phyloP scores from a whole-genome alignment of 1,284 basidiomycete species.

The Tremellales sp. region DNA sequence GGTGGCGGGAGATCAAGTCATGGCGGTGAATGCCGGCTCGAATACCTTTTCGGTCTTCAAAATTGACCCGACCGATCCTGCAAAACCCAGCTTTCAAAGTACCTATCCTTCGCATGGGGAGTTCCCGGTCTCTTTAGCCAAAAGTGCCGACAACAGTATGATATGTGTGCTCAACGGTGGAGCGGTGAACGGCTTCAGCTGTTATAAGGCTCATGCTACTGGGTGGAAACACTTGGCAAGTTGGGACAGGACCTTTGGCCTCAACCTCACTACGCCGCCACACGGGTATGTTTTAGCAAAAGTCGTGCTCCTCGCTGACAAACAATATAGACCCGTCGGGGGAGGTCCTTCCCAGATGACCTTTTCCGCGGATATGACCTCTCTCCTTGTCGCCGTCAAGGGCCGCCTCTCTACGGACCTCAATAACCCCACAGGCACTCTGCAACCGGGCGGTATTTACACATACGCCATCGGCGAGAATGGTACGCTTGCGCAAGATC shows the following conservation, averaged over 20 bases:
- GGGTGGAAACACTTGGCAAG: slow-evolving; percentile 6
- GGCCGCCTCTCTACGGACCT: slow-evolving; percentile 6
- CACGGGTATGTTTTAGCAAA: slow-evolving; percentile 4
- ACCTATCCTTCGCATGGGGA: slow-evolving; percentile 7
- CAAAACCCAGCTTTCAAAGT: not conserved
- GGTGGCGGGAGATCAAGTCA: slow-evolving; percentile 1
- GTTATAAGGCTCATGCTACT: not conserved
- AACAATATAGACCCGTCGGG: not conserved
- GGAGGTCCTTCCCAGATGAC: slow-evolving; percentile 7
- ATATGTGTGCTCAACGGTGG: slow-evolving; percentile 9
- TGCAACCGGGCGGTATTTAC: not conserved
- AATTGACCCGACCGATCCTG: slow-evolving; percentile 9
- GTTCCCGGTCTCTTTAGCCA: slow-evolving; percentile 8
- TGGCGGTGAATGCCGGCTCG: slow-evolving; percentile 9
- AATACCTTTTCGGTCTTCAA: slow-evolving; percentile 12
- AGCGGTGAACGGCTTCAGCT: slow-evolving; percentile 9
- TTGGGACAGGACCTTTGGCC: slow-evolving; percentile 8
- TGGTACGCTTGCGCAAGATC: not conserved
- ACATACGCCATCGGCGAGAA: slow-evolving; percentile 4
- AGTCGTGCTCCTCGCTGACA: not conserved
- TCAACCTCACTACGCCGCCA: slow-evolving; percentile 12
- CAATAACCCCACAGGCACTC: slow-evolving; percentile 5
- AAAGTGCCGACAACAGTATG: slow-evolving; percentile 3
- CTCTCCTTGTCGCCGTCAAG: slow-evolving; percentile 8
- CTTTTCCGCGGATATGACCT: slow-evolving; percentile 1